Conservation (phyloP, 73 alveolate species). For the Paramecium caudatum region DNA sequence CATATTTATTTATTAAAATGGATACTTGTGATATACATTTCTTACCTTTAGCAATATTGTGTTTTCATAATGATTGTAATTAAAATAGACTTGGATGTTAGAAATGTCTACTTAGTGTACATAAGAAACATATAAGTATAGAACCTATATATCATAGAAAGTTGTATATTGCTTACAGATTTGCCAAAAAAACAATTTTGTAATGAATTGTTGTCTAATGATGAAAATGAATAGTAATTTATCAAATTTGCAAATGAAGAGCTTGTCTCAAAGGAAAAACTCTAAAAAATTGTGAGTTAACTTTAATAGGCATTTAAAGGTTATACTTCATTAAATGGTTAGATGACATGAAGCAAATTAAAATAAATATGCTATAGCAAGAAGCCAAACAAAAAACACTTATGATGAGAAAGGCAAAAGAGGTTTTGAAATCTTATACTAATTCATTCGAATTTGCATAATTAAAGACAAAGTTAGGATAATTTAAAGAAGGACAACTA, state of each 20-base stretch:
- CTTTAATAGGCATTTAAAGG: conserved; percentile 5
- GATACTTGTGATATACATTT: not conserved
- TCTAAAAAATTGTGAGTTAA: not conserved
- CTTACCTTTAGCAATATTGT: not conserved
- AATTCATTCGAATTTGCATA: conserved; percentile 11
- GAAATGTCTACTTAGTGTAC: conserved; percentile 8
- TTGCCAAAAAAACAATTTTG: not conserved
- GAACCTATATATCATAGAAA: not conserved
- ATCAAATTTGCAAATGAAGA: conserved; percentile 18
- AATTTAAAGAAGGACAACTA: not conserved
- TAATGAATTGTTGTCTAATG: not conserved
- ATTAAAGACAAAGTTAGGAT: not conserved
- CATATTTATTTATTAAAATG: conserved; percentile 31
- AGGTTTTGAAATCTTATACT: not conserved
- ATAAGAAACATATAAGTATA: conserved; percentile 4
- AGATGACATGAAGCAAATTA: conserved; percentile 14
- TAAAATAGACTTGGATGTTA: conserved; percentile 50
- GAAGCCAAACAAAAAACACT: conserved; percentile 2
- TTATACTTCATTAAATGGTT: not conserved
- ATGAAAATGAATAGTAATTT: not conserved
- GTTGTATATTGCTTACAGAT: conserved; percentile 40
- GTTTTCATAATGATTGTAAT: conserved; percentile 4
- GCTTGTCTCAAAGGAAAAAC: conserved; percentile 6
- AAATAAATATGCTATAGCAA: not conserved
- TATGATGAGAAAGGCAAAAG: conserved; percentile 7